Percentiles rank a stretch among this genome's conserved stretches.
Evolutionary conservation across 2,329 filamentous ascomycete species (phyloP).

Genomic region (Emmonsia crescens): DNA sequence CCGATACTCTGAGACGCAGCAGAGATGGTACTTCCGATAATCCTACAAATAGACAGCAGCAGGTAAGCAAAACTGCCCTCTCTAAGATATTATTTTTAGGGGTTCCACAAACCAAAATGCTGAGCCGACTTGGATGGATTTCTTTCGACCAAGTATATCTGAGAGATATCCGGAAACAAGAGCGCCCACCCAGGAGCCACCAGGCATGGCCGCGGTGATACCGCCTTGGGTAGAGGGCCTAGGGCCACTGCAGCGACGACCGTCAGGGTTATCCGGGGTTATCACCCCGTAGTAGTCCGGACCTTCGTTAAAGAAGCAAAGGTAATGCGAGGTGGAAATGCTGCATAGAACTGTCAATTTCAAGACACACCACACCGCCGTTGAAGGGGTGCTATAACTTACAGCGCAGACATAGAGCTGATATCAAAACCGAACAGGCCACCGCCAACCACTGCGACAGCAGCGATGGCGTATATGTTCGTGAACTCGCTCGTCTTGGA

Average conservation of each 20-base stretch:
- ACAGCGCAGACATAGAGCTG: constrained; percentile 40
- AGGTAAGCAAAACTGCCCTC: background rate
- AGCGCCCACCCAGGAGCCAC: constrained; percentile 57
- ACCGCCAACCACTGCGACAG: constrained; percentile 47
- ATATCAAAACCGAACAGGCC: constrained; percentile 51
- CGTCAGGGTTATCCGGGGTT: constrained; percentile 20
- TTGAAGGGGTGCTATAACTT: constrained; percentile 3
- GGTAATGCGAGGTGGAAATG: constrained; percentile 42
- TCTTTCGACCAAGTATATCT: constrained; percentile 29
- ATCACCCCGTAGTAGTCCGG: background rate
- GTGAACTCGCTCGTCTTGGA: constrained; percentile 28
- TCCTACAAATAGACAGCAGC: constrained; percentile 29
- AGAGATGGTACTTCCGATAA: constrained; percentile 26
- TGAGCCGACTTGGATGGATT: constrained; percentile 29
- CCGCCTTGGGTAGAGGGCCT: constrained; percentile 45
- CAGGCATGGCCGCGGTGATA: constrained; percentile 61
- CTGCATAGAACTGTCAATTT: constrained; percentile 17
- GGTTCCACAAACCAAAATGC: constrained; percentile 21
- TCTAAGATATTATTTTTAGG: constrained; percentile 3
- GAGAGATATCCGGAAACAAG: constrained; percentile 26
- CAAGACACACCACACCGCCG: background rate
- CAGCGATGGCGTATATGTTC: constrained; percentile 45
- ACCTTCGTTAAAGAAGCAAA: constrained; percentile 42
- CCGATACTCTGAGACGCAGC: constrained; percentile 23
- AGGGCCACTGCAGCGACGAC: constrained; percentile 37